phyloP scores from a whole-genome alignment of 1,284 basidiomycete species.

The Cryptococcus sp. region DNA sequence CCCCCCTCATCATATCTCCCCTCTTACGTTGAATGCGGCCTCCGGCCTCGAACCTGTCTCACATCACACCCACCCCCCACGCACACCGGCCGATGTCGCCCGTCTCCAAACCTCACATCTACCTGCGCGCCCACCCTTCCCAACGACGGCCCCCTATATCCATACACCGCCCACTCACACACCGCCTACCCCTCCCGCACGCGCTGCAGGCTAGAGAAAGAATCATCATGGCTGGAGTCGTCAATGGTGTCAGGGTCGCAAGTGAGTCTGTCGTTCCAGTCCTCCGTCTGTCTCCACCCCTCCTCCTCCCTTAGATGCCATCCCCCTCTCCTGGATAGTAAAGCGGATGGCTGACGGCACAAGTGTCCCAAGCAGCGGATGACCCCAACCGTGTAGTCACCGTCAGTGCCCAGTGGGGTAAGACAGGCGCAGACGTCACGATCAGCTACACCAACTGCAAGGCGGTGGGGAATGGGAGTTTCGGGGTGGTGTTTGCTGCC shows the following conservation, averaged over 20 bases:
- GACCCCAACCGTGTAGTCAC: slow-evolving; percentile 94
- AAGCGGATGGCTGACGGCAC: slow-evolving; percentile 2
- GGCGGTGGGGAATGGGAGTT: slow-evolving; percentile 97
- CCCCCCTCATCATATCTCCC: too few species aligned
- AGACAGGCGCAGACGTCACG: slow-evolving; percentile 80
- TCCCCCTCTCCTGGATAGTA: background rate
- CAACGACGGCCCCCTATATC: background rate
- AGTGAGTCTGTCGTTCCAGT: slow-evolving; percentile 58
- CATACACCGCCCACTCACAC: background rate
- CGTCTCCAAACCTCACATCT: background rate
- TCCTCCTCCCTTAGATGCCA: background rate
- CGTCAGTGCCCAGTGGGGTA: slow-evolving; percentile 92
- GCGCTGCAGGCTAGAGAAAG: background rate
- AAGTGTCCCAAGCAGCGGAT: slow-evolving; percentile 54
- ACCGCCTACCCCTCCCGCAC: background rate
- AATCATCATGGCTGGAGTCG: slow-evolving; percentile 41
- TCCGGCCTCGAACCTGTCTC: too few species aligned
- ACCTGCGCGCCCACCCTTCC: background rate
- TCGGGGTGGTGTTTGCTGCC: slow-evolving; percentile 91
- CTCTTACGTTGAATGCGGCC: too few species aligned
- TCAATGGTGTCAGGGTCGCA: slow-evolving; percentile 86
- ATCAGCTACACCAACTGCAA: slow-evolving; percentile 97
- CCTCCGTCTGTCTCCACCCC: slow-evolving; percentile 3
- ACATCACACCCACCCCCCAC: background rate
- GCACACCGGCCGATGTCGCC: background rate